Conservation (phyloP, 495 filamentous ascomycete species). For the Lepraria neglecta region DNA sequence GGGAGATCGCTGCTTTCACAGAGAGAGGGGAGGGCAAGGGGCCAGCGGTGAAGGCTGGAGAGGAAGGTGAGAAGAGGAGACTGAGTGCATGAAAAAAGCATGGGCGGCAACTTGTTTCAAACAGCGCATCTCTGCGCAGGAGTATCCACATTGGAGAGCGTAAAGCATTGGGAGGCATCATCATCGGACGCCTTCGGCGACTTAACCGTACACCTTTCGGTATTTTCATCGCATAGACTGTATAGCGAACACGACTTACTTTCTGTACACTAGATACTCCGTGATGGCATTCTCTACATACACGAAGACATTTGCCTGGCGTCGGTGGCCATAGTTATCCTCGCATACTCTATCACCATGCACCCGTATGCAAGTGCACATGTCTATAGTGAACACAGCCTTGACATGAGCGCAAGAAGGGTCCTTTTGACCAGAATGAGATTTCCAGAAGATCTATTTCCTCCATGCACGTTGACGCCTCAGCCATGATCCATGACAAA, state of each 20-base stretch:
- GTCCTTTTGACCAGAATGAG: no score
- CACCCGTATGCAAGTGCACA: no score
- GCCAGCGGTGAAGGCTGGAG: slow-evolving; percentile 5
- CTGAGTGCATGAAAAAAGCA: background rate
- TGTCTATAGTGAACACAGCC: no score
- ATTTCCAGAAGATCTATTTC: no score
- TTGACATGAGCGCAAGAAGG: no score
- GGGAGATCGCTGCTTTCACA: slow-evolving; percentile 16
- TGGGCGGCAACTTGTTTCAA: background rate
- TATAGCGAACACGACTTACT: background rate
- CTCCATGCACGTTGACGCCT: no score
- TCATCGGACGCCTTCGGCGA: background rate
- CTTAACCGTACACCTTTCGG: background rate
- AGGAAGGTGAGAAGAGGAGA: background rate
- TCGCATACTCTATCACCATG: no score
- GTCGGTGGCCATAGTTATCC: no score
- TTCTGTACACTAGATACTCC: slow-evolving; percentile 1
- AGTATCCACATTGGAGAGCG: background rate
- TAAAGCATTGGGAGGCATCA: slow-evolving; percentile 9
- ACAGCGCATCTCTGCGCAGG: no score
- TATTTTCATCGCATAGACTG: background rate
- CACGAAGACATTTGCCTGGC: background rate
- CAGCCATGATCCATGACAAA: no score
- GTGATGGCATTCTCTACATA: background rate
- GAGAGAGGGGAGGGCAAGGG: background rate